Conservation (phyloP, 169 alveolate species). For the Plasmodium billcollinsi region DNA sequence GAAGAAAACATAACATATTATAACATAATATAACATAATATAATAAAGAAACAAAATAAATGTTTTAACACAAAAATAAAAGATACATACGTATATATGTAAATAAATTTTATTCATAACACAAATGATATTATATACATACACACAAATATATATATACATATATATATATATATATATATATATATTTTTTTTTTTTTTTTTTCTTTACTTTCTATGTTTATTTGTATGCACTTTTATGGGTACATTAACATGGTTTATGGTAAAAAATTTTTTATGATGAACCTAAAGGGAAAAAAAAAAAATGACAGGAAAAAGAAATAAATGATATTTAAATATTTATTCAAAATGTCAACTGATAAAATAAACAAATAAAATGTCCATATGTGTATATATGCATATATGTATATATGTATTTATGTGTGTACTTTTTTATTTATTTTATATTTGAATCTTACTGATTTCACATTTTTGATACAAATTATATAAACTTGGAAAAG, state of each 20-base stretch:
- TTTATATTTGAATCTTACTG: constrained; percentile 24
- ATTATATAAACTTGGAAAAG: constrained; percentile 45
- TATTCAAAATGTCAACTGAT: too few species aligned
- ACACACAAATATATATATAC: not conserved
- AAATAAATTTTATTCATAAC: constrained; percentile 1
- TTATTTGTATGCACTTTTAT: constrained; percentile 4
- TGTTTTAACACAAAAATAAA: not conserved
- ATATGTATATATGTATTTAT: constrained; percentile 7
- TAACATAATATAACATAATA: not conserved
- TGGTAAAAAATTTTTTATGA: constrained; percentile 17
- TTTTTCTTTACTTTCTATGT: constrained; percentile 43
- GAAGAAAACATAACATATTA: not conserved
- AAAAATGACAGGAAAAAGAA: too few species aligned
- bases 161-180: not conserved
- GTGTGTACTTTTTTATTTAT: not conserved
- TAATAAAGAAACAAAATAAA: not conserved
- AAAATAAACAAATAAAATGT: too few species aligned
- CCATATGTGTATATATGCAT: not conserved
- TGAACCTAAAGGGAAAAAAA: constrained; percentile 23
- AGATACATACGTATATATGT: not conserved
- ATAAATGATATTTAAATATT: too few species aligned
- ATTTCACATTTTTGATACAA: constrained; percentile 42
- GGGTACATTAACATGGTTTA: constrained; percentile 40
- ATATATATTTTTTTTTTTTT: not conserved
- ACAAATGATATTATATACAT: not conserved